Conservation (phyloP, 176 grass and related monocot genomes). For the Elaeis guineensis region DNA sequence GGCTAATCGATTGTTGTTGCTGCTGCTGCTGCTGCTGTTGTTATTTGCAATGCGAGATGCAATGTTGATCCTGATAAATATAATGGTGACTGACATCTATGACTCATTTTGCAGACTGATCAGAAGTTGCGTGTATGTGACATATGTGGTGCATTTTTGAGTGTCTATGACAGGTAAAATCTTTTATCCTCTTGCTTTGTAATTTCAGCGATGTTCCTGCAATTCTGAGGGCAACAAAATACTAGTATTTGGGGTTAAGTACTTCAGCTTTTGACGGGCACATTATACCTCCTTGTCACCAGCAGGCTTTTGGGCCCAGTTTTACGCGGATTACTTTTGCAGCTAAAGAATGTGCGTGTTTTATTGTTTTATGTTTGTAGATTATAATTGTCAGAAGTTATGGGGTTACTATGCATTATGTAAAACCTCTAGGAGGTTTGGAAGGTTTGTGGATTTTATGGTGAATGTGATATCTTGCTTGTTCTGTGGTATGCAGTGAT, state of each 20-base stretch:
- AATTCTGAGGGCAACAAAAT: slow-evolving; percentile 18
- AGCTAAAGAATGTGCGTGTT: slow-evolving; percentile 88
- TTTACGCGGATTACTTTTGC: slow-evolving; percentile 83
- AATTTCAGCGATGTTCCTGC: too few species aligned
- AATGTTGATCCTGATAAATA: too few species aligned
- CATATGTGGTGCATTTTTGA: slow-evolving; percentile 99
- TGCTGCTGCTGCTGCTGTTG: not conserved
- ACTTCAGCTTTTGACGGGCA: slow-evolving; percentile 54
- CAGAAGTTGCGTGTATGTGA: slow-evolving; percentile 94
- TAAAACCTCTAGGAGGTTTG: slow-evolving; percentile 5
- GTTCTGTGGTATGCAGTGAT: slow-evolving; percentile 48
- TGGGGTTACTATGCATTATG: slow-evolving; percentile 21
- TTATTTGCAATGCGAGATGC: not conserved
- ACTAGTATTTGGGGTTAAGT: slow-evolving; percentile 25
- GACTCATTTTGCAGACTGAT: slow-evolving; percentile 60
- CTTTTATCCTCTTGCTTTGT: not conserved
- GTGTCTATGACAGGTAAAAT: slow-evolving; percentile 34
- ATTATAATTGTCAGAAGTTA: slow-evolving; percentile 20
- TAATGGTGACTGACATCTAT: too few species aligned
- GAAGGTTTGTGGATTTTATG: not conserved
- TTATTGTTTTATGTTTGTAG: slow-evolving; percentile 30
- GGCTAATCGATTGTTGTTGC: too few species aligned
- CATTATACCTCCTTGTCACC: slow-evolving; percentile 55
- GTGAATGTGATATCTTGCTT: not conserved
- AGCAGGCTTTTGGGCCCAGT: slow-evolving; percentile 77